Evolutionary conservation across 2,329 filamentous ascomycete species (phyloP), one percentile per base, ranked within the genome.

Genomic region (Celoporthe dispersa): DNA sequence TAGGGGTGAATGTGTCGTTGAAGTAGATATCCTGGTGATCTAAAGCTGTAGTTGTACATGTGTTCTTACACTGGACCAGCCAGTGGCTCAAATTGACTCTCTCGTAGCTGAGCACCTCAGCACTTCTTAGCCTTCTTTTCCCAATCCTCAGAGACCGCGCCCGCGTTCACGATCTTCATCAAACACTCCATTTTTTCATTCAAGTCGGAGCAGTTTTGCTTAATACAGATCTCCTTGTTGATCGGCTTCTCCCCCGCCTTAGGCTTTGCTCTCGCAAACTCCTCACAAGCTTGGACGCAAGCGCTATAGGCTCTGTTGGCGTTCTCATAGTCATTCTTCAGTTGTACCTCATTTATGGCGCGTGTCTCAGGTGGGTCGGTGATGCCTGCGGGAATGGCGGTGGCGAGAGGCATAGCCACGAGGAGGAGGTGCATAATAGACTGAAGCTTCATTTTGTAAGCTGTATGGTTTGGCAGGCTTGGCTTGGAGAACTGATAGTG

Each of bases 171-270:
- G 12, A 53, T 53, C 16, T 14, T 53, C 48, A 53, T 53, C 48
- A 53, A 53, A 9, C 48, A 53, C 48, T 53, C 48, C 48, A 53
- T 22, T 28, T 25, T 53, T n/a, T 53, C 48, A n/a, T 28, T 8
- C n/a, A 53, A 53, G 48, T 53, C 48, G 48, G 48, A 25, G 48
- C 48, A 53, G 16, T 53, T 53, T 53, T 53, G 48, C n/a, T 53
- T 53, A 25, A 53, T 53, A n/a, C 48, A 53, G 48, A 8, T 53
- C 3, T 12, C 2, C 11, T 53, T 53, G 14, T 53, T 14, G n/a
- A 53, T 53, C 7, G 48, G n/a, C 48, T 53, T 53, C n/a, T 53
- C n/a, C 28, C 48, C 48, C n/a, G 48, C 48, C 9, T 53, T 53
- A 8, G 48, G 48, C 48, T 53, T 53, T 53, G 48, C 8, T 9